Percentiles rank a stretch among this genome's conserved stretches.
Conservation (phyloP, 352 stramenopile species). For the Phytopythium mirpurense region DNA sequence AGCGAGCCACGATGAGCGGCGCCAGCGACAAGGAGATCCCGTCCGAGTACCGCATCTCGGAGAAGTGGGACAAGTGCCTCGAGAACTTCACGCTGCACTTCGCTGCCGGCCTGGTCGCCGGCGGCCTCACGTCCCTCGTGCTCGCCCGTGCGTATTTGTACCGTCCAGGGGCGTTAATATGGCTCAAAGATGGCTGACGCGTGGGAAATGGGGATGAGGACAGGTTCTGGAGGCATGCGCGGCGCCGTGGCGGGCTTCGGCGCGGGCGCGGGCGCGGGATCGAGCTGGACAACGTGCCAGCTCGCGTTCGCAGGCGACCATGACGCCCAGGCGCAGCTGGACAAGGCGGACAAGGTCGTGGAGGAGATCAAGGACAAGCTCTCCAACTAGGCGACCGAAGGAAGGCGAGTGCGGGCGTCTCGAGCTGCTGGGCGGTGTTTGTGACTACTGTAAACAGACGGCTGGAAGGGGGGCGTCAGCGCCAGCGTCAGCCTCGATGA, state of each 20-base stretch:
- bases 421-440: too few relatives aligned
- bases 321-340: slow-evolving; percentile 52
- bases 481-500: too few relatives aligned
- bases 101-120: slow-evolving; percentile 69
- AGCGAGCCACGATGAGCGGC: slow-evolving; percentile 32
- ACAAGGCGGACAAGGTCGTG: slow-evolving; percentile 76
- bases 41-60: slow-evolving; percentile 87
- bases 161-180: too few relatives aligned
- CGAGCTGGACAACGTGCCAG: slow-evolving; percentile 84
- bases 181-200: slow-evolving; percentile 2
- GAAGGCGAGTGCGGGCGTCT: not conserved
- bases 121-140: slow-evolving; percentile 77
- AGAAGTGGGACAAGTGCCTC: slow-evolving; percentile 89
- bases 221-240: slow-evolving; percentile 59
- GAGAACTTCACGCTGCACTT: slow-evolving; percentile 89
- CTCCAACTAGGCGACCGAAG: slow-evolving; percentile 21
- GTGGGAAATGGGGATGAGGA: slow-evolving; percentile 1
- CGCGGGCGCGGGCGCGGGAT: slow-evolving; percentile 60
- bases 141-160: slow-evolving; percentile 60
- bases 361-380: slow-evolving; percentile 67
- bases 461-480: too few relatives aligned
- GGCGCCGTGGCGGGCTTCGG: slow-evolving; percentile 67
- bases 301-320: slow-evolving; percentile 72
- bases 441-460: too few relatives aligned
- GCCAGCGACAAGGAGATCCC: slow-evolving; percentile 56